Percentiles rank a stretch among this genome's conserved stretches.
These are phyloP conservation scores for Russula olivacea DNA, from an alignment of 768 basidiomycete species.

Conservation along the genomic window DNA sequence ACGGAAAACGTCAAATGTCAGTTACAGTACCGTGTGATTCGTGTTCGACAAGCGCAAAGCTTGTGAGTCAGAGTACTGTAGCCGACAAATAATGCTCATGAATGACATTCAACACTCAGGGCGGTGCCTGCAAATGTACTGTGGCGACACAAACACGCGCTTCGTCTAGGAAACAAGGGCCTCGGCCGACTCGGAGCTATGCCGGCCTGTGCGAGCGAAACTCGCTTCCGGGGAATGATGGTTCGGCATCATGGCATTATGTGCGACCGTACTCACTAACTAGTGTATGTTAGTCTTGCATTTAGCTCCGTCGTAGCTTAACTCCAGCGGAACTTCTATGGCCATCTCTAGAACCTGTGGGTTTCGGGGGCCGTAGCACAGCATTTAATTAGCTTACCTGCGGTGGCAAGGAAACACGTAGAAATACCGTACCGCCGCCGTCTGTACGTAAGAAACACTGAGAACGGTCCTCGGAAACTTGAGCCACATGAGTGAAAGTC, in stretches of 20 bases:
- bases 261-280: neutral
- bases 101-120: neutral
- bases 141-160: neutral
- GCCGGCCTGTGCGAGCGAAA: neutral
- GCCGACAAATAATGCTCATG: neutral
- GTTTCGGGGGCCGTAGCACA: neutral
- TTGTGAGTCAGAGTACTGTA: neutral
- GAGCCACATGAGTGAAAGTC: neutral
- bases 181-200: neutral
- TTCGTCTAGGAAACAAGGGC: neutral
- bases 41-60: neutral
- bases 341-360: neutral
- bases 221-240: no score
- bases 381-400: neutral
- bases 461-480: neutral
- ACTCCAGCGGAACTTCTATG: neutral
- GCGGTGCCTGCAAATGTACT: constrained; percentile 1
- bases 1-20: neutral
- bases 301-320: neutral
- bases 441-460: neutral
- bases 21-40: neutral
- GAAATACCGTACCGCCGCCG: no score
- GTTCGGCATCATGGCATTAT: neutral
- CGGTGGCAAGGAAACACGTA: neutral
- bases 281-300: neutral